phyloP scores from a whole-genome alignment of 2,329 filamentous ascomycete species.

The Dissoconium aciculare region DNA sequence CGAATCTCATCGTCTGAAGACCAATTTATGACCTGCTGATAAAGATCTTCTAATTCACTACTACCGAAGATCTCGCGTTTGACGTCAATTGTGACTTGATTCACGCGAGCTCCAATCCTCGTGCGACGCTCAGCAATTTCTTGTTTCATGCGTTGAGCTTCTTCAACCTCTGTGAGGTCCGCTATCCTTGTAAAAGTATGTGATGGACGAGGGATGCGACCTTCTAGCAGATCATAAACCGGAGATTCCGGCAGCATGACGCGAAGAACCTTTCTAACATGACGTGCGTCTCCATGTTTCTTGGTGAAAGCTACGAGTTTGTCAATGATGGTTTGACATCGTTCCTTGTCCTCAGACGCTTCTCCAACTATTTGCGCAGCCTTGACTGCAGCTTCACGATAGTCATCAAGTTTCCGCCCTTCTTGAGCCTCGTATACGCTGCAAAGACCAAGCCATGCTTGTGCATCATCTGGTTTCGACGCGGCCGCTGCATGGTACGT shows the following conservation, averaged over 20 bases:
- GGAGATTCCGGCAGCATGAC: slow-evolving; percentile 66
- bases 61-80: slow-evolving; percentile 66
- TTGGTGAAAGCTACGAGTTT: slow-evolving; percentile 65
- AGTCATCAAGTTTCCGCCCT: slow-evolving; percentile 52
- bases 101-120: slow-evolving; percentile 67
- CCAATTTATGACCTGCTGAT: slow-evolving; percentile 80
- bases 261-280: slow-evolving; percentile 63
- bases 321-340: slow-evolving; percentile 52
- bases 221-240: slow-evolving; percentile 70
- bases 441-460: slow-evolving; percentile 81
- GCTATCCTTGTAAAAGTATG: slow-evolving; percentile 70
- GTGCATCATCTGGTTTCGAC: slow-evolving; percentile 59
- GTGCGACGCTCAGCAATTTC: slow-evolving; percentile 82
- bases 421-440: slow-evolving; percentile 66
- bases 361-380: slow-evolving; percentile 62
- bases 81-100: slow-evolving; percentile 71
- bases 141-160: slow-evolving; percentile 77
- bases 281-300: slow-evolving; percentile 52
- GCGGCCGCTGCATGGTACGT: slow-evolving; percentile 59
- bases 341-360: slow-evolving; percentile 42
- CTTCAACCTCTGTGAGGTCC: slow-evolving; percentile 69
- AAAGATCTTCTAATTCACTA: slow-evolving; percentile 67
- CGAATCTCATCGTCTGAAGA: slow-evolving; percentile 70
- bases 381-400: slow-evolving; percentile 56
- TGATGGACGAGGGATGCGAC: slow-evolving; percentile 62